Conservation (phyloP, 1,284 basidiomycete genomes). For the Cryptococcus wingfieldii region DNA sequence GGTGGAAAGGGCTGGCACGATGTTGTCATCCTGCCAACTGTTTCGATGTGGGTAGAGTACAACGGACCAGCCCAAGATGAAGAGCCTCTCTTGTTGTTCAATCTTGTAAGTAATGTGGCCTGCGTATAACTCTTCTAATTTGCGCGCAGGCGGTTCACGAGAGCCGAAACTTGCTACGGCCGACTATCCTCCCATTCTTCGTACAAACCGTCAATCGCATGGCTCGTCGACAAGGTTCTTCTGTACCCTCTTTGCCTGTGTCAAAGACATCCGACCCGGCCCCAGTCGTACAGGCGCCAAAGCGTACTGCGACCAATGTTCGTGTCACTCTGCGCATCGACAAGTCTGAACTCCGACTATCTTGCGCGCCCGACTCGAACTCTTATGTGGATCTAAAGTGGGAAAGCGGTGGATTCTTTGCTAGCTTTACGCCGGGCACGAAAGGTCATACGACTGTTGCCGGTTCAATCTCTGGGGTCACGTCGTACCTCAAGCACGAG, state of each 20-base stretch:
- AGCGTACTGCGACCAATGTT: slow-evolving; percentile 3
- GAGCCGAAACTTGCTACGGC: slow-evolving; percentile 74
- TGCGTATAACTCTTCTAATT: slow-evolving; percentile 1
- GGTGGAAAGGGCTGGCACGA: slow-evolving; percentile 32
- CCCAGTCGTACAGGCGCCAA: no score
- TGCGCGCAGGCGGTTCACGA: slow-evolving; percentile 68
- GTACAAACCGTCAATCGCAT: slow-evolving; percentile 53
- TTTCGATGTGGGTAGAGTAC: slow-evolving; percentile 74
- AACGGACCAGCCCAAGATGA: slow-evolving; percentile 16
- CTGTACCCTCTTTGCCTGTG: neutral
- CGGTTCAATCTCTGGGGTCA: slow-evolving; percentile 72
- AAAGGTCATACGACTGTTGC: slow-evolving; percentile 58
- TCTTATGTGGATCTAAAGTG: slow-evolving; percentile 79
- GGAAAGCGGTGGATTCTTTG: slow-evolving; percentile 84
- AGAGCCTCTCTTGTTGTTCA: slow-evolving; percentile 16
- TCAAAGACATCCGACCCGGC: no score
- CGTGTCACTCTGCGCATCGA: slow-evolving; percentile 81
- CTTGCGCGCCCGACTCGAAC: slow-evolving; percentile 82
- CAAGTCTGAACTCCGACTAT: slow-evolving; percentile 73
- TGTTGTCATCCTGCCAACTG: slow-evolving; percentile 59
- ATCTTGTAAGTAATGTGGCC: slow-evolving; percentile 17
- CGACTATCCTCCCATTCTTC: slow-evolving; percentile 76
- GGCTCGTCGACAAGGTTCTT: slow-evolving; percentile 10
- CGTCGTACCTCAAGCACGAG: slow-evolving; percentile 67
- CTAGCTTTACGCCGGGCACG: slow-evolving; percentile 68